Percentiles rank a stretch among this genome's conserved stretches.
Evolutionary conservation across 345 rosid genomes (phyloP).

Genomic region (Populus alba): DNA sequence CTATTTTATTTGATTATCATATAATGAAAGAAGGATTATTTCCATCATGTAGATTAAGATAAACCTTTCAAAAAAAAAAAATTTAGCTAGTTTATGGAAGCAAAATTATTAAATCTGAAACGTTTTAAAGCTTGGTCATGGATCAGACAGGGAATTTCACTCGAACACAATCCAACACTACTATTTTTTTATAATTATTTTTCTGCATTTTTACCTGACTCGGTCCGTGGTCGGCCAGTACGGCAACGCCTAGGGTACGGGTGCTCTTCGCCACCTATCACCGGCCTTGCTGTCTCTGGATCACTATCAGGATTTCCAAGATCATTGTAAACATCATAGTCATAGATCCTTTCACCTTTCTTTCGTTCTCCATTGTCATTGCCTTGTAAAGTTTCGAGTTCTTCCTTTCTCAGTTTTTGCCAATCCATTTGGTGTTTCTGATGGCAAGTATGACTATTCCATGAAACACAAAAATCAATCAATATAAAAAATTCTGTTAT

Average conservation of each 20-base stretch:
- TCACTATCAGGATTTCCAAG: constrained; percentile 60
- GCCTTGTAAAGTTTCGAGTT: constrained; percentile 51
- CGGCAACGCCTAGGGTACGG: constrained; percentile 59
- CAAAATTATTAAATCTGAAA: no score
- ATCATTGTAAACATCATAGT: constrained; percentile 79
- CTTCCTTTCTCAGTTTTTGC: constrained; percentile 52
- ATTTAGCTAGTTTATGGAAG: no score
- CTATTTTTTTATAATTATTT: background rate
- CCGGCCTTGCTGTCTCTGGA: constrained; percentile 26
- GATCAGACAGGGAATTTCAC: no score
- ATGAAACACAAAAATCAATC: background rate
- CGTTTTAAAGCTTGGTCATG: no score
- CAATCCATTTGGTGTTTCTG: constrained; percentile 63
- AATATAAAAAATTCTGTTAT: background rate
- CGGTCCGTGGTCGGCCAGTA: constrained; percentile 34
- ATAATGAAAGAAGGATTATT: no score
- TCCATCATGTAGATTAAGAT: no score
- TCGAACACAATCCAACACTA: no score
- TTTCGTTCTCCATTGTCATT: constrained; percentile 61
- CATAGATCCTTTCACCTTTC: constrained; percentile 59
- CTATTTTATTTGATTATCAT: no score
- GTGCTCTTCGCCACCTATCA: constrained; percentile 38
- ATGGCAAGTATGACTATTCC: constrained; percentile 57
- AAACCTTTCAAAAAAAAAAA: no score
- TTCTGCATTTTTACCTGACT: constrained; percentile 22